phyloP scores from a whole-genome alignment of 2,329 filamentous ascomycete species.

The Didymella segeticola region DNA sequence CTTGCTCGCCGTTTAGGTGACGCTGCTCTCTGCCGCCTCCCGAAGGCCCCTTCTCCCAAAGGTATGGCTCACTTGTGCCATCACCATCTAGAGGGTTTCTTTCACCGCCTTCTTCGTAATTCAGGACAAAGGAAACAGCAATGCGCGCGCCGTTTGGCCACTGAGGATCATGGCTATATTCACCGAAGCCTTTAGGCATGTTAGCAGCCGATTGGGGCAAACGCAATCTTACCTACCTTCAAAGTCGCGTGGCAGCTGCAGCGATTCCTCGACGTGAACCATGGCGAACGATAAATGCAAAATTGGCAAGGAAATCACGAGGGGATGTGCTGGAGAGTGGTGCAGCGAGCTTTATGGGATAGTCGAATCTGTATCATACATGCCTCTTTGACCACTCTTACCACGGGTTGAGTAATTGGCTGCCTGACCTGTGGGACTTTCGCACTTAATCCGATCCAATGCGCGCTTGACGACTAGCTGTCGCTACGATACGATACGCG shows the following conservation, averaged over 20 bases:
- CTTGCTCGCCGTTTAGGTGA: constrained; percentile 54
- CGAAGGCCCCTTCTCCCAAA: constrained; percentile 10
- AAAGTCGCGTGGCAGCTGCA: constrained; percentile 50
- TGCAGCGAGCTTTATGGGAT: too few species aligned
- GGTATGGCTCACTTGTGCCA: constrained; percentile 29
- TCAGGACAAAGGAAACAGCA: constrained; percentile 49
- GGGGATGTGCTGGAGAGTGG: not conserved
- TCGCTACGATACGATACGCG: not conserved
- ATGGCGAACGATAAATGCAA: constrained; percentile 16
- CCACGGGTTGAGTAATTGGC: too few species aligned
- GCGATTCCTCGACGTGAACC: constrained; percentile 42
- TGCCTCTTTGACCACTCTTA: too few species aligned
- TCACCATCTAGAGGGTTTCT: constrained; percentile 44
- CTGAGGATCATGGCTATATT: constrained; percentile 45
- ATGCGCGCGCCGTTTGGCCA: constrained; percentile 50
- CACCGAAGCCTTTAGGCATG: constrained; percentile 52
- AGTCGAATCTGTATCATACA: too few species aligned
- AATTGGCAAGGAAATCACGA: not conserved
- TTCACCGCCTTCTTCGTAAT: constrained; percentile 48
- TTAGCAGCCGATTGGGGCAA: not conserved
- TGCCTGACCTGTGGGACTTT: too few species aligned
- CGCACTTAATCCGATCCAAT: not conserved
- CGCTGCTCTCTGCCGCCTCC: constrained; percentile 28
- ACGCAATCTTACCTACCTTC: constrained; percentile 26
- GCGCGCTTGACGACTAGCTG: not conserved